phyloP scores from a whole-genome alignment of 2,329 filamentous ascomycete species.

The Pseudogymnoascus destructans region DNA sequence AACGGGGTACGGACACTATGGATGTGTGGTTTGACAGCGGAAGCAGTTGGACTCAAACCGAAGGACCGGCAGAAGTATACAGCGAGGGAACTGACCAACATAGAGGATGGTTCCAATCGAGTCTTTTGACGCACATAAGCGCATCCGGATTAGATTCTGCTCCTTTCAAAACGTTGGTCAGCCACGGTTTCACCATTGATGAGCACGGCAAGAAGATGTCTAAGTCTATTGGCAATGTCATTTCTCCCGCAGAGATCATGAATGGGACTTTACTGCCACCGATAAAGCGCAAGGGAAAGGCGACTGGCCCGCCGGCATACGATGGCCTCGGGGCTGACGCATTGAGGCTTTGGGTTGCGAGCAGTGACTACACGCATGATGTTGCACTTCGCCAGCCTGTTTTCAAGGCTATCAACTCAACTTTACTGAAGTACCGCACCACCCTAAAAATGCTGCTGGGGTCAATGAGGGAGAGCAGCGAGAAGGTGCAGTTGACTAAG shows the following conservation, averaged over 20 bases:
- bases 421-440: constrained; percentile 74
- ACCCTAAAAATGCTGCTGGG: constrained; percentile 87
- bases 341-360: constrained; percentile 80
- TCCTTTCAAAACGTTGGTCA: constrained; percentile 82
- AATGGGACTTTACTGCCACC: constrained; percentile 65
- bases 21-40: constrained; percentile 99
- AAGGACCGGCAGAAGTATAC: constrained; percentile 64
- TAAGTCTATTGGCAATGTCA: constrained; percentile 84
- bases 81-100: constrained; percentile 94
- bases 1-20: constrained; percentile 87
- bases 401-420: constrained; percentile 61
- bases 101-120: constrained; percentile 97
- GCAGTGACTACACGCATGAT: constrained; percentile 82
- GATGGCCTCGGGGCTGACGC: constrained; percentile 77
- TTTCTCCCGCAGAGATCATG: constrained; percentile 73
- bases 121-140: constrained; percentile 65
- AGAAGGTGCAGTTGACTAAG: constrained; percentile 39
- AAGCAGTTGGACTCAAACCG: constrained; percentile 66
- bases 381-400: constrained; percentile 69
- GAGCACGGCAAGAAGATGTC: constrained; percentile 94
- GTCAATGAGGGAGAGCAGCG: constrained; percentile 38
- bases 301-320: constrained; percentile 32
- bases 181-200: constrained; percentile 90
- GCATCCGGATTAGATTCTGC: constrained; percentile 33
- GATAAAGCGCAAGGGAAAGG: constrained; percentile 44